These are phyloP conservation scores for Solanum bulbocastanum DNA, from an alignment of 257 asterid species.

Conservation along the genomic window DNA sequence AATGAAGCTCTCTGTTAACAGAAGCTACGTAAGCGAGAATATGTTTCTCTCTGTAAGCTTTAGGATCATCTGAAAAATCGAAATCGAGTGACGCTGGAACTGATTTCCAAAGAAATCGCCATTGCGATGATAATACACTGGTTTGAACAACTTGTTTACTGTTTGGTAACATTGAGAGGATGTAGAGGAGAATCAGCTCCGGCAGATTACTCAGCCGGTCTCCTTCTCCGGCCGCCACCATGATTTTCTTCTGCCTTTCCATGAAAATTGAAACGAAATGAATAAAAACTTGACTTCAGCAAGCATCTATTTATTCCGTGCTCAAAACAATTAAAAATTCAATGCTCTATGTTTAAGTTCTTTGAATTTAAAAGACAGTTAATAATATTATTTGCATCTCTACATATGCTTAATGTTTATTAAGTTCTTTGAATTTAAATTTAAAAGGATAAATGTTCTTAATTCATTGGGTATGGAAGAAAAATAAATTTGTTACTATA, in stretches of 20 bases:
- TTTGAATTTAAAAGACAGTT: background rate
- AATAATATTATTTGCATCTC: background rate
- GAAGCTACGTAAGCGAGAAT: background rate
- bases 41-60: background rate
- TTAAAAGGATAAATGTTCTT: background rate
- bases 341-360: background rate
- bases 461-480: too few species aligned
- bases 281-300: background rate
- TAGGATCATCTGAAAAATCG: background rate
- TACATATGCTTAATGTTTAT: background rate
- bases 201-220: background rate
- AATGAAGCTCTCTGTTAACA: background rate
- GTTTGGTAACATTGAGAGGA: background rate
- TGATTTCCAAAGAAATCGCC: background rate
- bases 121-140: background rate
- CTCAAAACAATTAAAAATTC: background rate
- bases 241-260: background rate
- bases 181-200: background rate
- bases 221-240: background rate
- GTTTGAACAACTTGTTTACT: background rate
- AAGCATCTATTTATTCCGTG: too few species aligned
- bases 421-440: background rate
- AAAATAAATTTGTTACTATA: too few species aligned
- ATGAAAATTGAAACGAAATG: background rate
- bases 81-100: background rate